A percentile compares a stretch with the other conserved stretches of the same genome.
Evolutionary conservation across 345 rosid genomes (phyloP).

Genomic region (Citropsis articulata): DNA sequence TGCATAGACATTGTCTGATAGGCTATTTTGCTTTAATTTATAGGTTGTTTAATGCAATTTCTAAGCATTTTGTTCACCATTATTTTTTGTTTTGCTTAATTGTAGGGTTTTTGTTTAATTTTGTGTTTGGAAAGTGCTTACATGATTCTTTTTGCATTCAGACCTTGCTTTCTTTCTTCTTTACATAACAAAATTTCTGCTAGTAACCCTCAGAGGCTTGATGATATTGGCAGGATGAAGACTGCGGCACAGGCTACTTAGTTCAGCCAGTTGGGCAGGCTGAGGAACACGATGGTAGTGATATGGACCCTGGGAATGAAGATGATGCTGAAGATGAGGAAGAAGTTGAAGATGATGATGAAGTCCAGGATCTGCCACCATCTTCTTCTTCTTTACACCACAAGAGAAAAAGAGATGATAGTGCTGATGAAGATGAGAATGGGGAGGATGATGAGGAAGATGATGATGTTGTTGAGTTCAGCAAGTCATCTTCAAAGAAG

Average conservation of each 20-base stretch:
- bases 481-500: constrained; percentile 40
- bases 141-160: background rate
- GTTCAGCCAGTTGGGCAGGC: constrained; percentile 56
- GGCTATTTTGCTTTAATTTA: background rate
- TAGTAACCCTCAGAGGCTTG: background rate
- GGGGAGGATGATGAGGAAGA: constrained; percentile 26
- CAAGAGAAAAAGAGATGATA: constrained; percentile 56
- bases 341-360: constrained; percentile 45
- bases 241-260: constrained; percentile 52
- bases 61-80: no score
- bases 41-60: background rate
- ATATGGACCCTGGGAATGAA: constrained; percentile 43
- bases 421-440: constrained; percentile 21
- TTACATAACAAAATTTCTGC: background rate
- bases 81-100: background rate
- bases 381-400: constrained; percentile 42
- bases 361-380: constrained; percentile 35
- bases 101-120: background rate
- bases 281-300: constrained; percentile 47
- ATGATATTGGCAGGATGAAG: constrained; percentile 54
- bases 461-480: constrained; percentile 31
- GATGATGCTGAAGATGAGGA: constrained; percentile 51
- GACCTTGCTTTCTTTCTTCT: background rate
- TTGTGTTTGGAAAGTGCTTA: background rate
- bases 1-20: background rate